Base-by-base conservation (phyloP, 495 filamentous ascomycete genomes). In the Aspergillus conjunctus region DNA sequence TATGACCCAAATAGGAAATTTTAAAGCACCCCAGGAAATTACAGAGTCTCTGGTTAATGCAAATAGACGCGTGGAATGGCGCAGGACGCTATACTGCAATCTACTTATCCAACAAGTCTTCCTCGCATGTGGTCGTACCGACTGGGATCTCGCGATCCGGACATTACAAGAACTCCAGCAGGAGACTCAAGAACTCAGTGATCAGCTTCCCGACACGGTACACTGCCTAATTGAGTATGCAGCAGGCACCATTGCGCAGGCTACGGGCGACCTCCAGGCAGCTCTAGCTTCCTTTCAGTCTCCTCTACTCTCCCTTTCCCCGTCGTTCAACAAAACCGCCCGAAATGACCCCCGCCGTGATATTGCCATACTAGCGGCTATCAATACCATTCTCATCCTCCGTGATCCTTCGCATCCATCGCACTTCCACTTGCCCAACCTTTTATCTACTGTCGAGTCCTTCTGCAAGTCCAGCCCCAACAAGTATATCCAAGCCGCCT, bases 351-450 rank as follows among this genome's bases (percentile, higher is more conserved):
- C 86, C n/a, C 81, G 83, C 49, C 80, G 83, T 4, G 91, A 97
- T 61, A 76, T 95, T 18, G 78, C 86, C 9, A 83, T 96, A 51
- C 83, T 98, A 11, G 89, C 91, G 5, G 77, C 86, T 5, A 82
- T 99, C 59, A 98, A 96, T 72, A 82, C 82, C 21, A 74, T 96
- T 26, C 87, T 92, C 70, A 94, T 98, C 56, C 77, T 96, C 62
- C 90, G 92, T 48, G 77, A 87, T 39, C 83, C 83, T 8, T 60
- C 71, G 0, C 82, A 87, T 26, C 76, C 76, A 51, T 58, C 85
- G 53, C 76, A 85, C 41, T 64, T 66, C 39, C 67, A 75, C 5
- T 70, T 83, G 11, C 66, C 75, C 5, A 70, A 77, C 7, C 69
- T 93, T 2, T 72, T 96, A n/a, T 73, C 83, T 2, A 77, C 80